phyloP scores from a whole-genome alignment of 441 rosid genomes.

The Oxalis stricta region DNA sequence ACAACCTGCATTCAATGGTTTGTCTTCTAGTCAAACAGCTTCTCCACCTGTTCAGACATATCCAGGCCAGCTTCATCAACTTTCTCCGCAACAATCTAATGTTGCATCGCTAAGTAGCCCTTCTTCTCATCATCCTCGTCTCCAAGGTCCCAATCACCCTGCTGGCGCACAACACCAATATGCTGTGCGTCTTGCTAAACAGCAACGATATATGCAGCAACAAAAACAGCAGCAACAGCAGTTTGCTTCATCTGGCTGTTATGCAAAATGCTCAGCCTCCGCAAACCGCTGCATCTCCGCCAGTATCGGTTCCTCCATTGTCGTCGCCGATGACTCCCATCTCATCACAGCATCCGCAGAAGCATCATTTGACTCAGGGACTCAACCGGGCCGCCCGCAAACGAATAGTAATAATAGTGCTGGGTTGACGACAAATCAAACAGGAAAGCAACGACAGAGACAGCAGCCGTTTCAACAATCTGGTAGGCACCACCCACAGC shows the following conservation, averaged over 20 bases:
- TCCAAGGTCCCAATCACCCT: constrained; percentile 56
- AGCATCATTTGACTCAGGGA: constrained; percentile 54
- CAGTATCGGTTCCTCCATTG: constrained; percentile 36
- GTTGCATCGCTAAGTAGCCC: constrained; percentile 37
- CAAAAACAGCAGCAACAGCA: constrained; percentile 44
- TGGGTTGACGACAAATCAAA: constrained; percentile 56
- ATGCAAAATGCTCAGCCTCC: constrained; percentile 57
- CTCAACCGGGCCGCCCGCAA: constrained; percentile 44
- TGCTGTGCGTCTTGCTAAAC: constrained; percentile 54
- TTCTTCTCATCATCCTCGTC: constrained; percentile 49
- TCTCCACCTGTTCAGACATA: constrained; percentile 57
- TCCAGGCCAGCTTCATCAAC: constrained; percentile 68
- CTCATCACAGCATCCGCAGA: constrained; percentile 51
- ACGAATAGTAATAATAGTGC: no score
- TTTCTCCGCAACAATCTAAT: constrained; percentile 58
- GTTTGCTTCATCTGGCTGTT: constrained; percentile 44
- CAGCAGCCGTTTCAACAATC: constrained; percentile 73
- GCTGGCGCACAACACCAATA: constrained; percentile 57
- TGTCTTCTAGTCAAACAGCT: constrained; percentile 62
- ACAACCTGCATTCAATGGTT: constrained; percentile 58
- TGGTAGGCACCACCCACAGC: constrained; percentile 80
- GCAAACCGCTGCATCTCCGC: constrained; percentile 46
- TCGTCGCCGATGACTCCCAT: constrained; percentile 49
- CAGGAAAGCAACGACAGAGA: constrained; percentile 71
- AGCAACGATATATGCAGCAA: constrained; percentile 67